Conservation (phyloP, 495 filamentous ascomycete species). For the Daldinia bambusicola region DNA sequence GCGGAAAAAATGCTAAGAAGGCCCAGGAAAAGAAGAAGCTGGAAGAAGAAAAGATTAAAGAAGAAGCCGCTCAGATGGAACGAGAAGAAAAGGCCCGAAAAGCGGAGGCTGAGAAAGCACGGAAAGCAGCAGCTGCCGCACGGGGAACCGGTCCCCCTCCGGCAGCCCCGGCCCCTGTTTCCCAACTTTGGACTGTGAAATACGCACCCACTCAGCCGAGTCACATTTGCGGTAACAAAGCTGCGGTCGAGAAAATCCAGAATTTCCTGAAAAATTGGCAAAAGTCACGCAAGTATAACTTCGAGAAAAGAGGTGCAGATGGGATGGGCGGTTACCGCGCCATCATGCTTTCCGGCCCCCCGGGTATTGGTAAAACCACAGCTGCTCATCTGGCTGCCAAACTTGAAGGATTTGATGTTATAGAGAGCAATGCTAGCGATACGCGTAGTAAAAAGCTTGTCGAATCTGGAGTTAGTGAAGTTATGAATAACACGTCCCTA, state of each 20-base stretch:
- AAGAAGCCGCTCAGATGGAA: conserved; percentile 86
- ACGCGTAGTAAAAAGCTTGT: conserved; percentile 98
- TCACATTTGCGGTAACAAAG: conserved; percentile 97
- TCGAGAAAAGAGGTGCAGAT: conserved; percentile 82
- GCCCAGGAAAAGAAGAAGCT: conserved; percentile 82
- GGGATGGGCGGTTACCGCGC: conserved; percentile 81
- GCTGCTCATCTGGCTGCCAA: conserved; percentile 94
- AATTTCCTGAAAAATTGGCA: conserved; percentile 86
- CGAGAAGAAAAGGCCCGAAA: conserved; percentile 66
- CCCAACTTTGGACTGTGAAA: conserved; percentile 92
- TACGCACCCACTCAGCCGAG: conserved; percentile 85
- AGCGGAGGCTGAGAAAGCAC: conserved; percentile 60
- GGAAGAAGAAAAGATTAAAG: conserved; percentile 78
- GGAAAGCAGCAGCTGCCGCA: conserved; percentile 58
- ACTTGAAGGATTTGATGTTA: conserved; percentile 89
- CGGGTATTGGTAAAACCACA: conserved; percentile 97
- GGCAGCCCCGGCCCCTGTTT: conserved; percentile 59
- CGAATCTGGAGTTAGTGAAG: conserved; percentile 83
- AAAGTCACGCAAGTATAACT: conserved; percentile 74
- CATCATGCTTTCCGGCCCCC: conserved; percentile 92
- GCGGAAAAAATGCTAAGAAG: conserved; percentile 86
- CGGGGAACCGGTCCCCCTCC: conserved; percentile 51
- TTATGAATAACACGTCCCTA: conserved; percentile 92
- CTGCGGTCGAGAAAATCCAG: conserved; percentile 86
- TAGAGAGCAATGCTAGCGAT: conserved; percentile 97